Evolutionary conservation across 805 yeast genomes (phyloP).

Genomic region (Starmerella kuoi): DNA sequence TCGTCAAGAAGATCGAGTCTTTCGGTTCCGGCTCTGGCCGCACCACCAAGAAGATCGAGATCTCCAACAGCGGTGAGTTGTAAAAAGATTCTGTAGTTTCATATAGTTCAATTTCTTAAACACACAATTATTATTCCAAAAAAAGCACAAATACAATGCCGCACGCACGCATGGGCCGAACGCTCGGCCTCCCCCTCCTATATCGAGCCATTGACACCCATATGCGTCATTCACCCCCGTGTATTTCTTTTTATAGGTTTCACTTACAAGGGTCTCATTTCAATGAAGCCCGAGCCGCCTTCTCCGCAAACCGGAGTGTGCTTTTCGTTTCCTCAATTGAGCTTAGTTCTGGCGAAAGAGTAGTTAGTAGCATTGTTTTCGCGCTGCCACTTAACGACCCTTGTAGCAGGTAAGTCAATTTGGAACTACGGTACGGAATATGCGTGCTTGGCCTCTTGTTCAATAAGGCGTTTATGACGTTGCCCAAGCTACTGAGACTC

Average conservation of each 20-base stretch:
- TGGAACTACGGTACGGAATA: conserved; percentile 58
- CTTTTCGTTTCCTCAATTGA: conserved; percentile 70
- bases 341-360: conserved; percentile 52
- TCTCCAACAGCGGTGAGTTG: conserved; percentile 54
- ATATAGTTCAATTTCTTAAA: too few relatives aligned
- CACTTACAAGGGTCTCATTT: neutral
- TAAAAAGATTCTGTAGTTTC: conserved; percentile 27
- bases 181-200: too few relatives aligned
- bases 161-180: too few relatives aligned
- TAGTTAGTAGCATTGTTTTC: conserved; percentile 88
- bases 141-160: too few relatives aligned
- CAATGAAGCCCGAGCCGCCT: conserved; percentile 20
- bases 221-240: too few relatives aligned
- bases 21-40: conserved; percentile 58
- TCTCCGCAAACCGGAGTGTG: conserved; percentile 79
- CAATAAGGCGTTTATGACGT: conserved; percentile 67
- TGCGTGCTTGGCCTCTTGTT: conserved; percentile 33
- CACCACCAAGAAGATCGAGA: conserved; percentile 50
- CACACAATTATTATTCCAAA: too few relatives aligned
- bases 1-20: conserved; percentile 74
- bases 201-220: too few relatives aligned
- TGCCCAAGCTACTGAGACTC: conserved; percentile 78
- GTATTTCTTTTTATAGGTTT: too few relatives aligned
- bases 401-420: conserved; percentile 70
- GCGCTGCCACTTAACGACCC: conserved; percentile 75